Conservation (phyloP, 140 eudicot species). For the Cichorium intybus region DNA sequence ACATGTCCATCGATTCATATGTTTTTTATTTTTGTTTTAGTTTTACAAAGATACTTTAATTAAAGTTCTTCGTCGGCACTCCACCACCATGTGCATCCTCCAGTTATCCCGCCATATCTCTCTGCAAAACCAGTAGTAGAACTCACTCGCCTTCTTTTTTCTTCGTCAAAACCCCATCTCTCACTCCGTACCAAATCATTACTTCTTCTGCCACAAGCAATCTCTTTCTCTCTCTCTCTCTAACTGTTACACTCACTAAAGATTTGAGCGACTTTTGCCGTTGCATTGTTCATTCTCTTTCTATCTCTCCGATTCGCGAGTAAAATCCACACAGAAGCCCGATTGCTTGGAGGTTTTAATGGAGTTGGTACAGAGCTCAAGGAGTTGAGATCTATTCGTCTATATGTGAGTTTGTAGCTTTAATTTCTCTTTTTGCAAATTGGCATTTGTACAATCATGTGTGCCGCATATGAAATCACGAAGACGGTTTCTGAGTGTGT, state of each 20-base stretch:
- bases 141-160: neutral
- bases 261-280: constrained; percentile 6
- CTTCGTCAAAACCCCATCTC: neutral
- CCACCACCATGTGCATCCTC: constrained; percentile 31
- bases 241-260: neutral
- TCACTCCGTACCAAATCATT: constrained; percentile 9
- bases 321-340: neutral
- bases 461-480: neutral
- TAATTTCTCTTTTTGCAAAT: neutral
- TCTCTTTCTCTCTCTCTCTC: constrained; percentile 13
- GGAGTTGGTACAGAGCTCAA: constrained; percentile 1
- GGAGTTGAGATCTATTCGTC: constrained; percentile 12
- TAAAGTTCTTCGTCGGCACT: constrained; percentile 28
- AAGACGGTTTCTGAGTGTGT: neutral
- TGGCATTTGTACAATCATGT: neutral
- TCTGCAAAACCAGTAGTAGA: neutral
- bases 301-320: neutral
- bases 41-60: constrained; percentile 10
- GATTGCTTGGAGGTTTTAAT: constrained; percentile 6
- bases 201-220: neutral
- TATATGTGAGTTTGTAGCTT: neutral
- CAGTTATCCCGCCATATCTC: constrained; percentile 27
- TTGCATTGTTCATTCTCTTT: constrained; percentile 9
- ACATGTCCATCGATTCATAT: neutral
- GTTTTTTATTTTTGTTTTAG: neutral